These are phyloP conservation scores for Urochloa ruziziensis DNA, from an alignment of 176 grass and related monocot species.

Conservation along the genomic window DNA sequence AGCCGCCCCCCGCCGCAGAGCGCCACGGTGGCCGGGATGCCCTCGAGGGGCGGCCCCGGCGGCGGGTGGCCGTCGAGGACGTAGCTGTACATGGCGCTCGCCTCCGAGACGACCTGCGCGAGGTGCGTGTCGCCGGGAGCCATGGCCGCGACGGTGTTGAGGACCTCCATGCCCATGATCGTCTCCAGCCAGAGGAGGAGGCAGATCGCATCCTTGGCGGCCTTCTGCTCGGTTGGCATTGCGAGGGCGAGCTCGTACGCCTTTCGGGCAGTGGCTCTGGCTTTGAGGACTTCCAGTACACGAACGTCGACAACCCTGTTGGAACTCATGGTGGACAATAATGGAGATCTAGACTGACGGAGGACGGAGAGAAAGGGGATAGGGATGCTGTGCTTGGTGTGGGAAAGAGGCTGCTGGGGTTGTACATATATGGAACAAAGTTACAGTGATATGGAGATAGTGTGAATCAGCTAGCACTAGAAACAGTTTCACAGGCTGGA, in stretches of 20 bases:
- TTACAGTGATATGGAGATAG: neutral
- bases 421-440: constrained; percentile 2
- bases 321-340: neutral
- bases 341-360: neutral
- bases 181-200: constrained; percentile 26
- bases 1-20: neutral
- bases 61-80: neutral
- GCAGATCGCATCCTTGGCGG: neutral
- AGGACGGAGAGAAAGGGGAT: neutral
- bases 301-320: neutral
- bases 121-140: neutral
- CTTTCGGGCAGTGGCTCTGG: neutral
- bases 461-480: neutral
- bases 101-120: neutral
- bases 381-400: neutral
- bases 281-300: neutral
- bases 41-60: neutral
- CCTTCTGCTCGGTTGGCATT: neutral
- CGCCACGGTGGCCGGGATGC: neutral
- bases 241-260: neutral
- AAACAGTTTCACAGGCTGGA: neutral
- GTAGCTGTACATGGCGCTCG: neutral
- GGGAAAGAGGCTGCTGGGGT: neutral
- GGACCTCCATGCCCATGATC: neutral
- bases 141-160: neutral